Evolutionary conservation across 73 alveolate species (phyloP), one percentile per base, ranked within the genome.

Genomic region (Paramecium bursaria): DNA sequence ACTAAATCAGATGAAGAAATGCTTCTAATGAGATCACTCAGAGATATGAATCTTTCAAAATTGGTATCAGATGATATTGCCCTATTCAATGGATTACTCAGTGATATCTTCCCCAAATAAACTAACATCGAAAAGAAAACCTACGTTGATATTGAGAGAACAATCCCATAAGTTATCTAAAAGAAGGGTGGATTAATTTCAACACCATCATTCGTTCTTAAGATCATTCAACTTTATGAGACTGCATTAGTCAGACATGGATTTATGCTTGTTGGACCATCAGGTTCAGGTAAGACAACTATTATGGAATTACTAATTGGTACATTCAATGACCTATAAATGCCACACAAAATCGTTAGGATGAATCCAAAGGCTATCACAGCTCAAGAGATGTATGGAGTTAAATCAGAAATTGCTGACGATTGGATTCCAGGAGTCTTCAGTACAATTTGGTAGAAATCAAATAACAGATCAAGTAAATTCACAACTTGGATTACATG

Each of bases 231-330:
- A 93, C 94, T 98, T 42, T 98, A 98, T 88, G 99, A 98, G 90
- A 97, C 99, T 5, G 97, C 99, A 22, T 95, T 97, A 74, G 99
- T 98, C 85, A 96, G 99, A 42, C 99, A 98, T 88, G 99, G 99
- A 74, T 97, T 96, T 95, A 98, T 98, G 99, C 91, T 97, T 50
- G 99, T 97, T 73, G 99, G 99, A 21, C 98, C 99, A 13, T 96
- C 99, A 17, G 99, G 99, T 6, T 92, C 98, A 23, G 99, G 99
- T 35, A 95, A 95, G 88, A 89, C 96, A 23, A 92, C 97, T 17
- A 90, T 90, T 52, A 93, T 95, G 86, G 90, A 92, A 50, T 92
- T 92, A 14, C 80, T 91, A 73, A 93, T 96, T 9, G 95, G 86
- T 42, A 94, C 94, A 15, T 77, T 92, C 80, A 85, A 94, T 14